Percentiles rank a stretch among this genome's conserved stretches.
phyloP scores from a whole-genome alignment of 1,139 yeast species.

The Pneumocystis sp. region DNA sequence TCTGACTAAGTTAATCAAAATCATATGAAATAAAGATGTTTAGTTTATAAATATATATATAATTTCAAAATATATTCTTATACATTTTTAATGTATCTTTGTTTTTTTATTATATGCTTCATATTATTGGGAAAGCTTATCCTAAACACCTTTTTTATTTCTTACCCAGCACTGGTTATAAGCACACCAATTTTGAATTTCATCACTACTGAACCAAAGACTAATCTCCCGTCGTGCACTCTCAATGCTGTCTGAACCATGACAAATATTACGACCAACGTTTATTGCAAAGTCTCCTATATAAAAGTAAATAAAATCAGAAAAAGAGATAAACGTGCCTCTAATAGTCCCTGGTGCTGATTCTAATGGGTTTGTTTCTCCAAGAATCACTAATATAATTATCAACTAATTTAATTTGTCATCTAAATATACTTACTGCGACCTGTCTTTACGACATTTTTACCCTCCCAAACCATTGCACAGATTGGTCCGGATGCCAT shows the following conservation, averaged over 20 bases:
- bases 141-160: background rate
- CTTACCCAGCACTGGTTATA: background rate
- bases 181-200: slow-evolving; percentile 50
- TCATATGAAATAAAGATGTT: background rate
- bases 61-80: background rate
- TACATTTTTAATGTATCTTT: background rate
- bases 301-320: slow-evolving; percentile 11
- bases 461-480: slow-evolving; percentile 99
- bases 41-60: background rate
- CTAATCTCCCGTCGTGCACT: slow-evolving; percentile 89
- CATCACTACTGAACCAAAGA: slow-evolving; percentile 98
- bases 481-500: slow-evolving; percentile 98
- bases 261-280: slow-evolving; percentile 98
- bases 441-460: slow-evolving; percentile 98
- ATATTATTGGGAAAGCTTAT: background rate
- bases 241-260: slow-evolving; percentile 99
- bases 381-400: slow-evolving; percentile 44
- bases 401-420: background rate
- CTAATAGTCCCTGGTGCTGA: slow-evolving; percentile 99
- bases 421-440: slow-evolving; percentile 32
- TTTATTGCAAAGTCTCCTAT: slow-evolving; percentile 48
- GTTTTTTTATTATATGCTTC: background rate
- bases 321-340: slow-evolving; percentile 50
- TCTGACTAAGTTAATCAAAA: background rate
- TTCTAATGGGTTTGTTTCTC: slow-evolving; percentile 97